These are phyloP conservation scores for Ceraceosorus bombacis DNA, from an alignment of 1,284 basidiomycete genomes.

Conservation along the genomic window DNA sequence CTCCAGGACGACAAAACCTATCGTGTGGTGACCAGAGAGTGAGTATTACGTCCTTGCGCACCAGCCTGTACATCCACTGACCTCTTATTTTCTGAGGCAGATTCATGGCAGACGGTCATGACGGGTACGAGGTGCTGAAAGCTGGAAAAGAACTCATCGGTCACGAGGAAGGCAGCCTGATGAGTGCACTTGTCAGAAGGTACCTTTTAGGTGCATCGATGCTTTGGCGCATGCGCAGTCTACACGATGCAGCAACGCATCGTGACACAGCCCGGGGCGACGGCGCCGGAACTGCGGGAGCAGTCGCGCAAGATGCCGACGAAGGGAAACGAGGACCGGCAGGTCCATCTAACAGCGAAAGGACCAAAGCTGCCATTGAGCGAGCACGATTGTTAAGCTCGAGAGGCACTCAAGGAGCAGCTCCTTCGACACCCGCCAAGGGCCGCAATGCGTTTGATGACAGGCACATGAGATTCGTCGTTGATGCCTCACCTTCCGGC, in stretches of 20 bases:
- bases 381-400: no score
- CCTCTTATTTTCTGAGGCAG: no score
- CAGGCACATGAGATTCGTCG: slow-evolving; percentile 17
- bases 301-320: slow-evolving; percentile 4
- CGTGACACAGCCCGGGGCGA: slow-evolving; percentile 4
- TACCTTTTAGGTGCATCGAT: slow-evolving; percentile 63
- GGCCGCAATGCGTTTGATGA: slow-evolving; percentile 4
- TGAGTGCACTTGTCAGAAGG: slow-evolving; percentile 72
- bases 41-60: no score
- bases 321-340: background rate
- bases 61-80: no score
- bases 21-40: slow-evolving; percentile 67
- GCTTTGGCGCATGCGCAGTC: slow-evolving; percentile 34
- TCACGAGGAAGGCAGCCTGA: slow-evolving; percentile 72
- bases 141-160: slow-evolving; percentile 67
- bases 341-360: background rate
- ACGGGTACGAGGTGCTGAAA: slow-evolving; percentile 69
- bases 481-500: slow-evolving; percentile 29
- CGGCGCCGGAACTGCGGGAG: slow-evolving; percentile 11
- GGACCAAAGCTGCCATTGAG: slow-evolving; percentile 18
- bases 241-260: slow-evolving; percentile 3
- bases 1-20: slow-evolving; percentile 52
- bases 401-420: slow-evolving; percentile 7
- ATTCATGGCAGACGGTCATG: slow-evolving; percentile 60
- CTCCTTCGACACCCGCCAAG: background rate